Conservation (phyloP, 352 stramenopile genomes). For the Pythium graminicola region DNA sequence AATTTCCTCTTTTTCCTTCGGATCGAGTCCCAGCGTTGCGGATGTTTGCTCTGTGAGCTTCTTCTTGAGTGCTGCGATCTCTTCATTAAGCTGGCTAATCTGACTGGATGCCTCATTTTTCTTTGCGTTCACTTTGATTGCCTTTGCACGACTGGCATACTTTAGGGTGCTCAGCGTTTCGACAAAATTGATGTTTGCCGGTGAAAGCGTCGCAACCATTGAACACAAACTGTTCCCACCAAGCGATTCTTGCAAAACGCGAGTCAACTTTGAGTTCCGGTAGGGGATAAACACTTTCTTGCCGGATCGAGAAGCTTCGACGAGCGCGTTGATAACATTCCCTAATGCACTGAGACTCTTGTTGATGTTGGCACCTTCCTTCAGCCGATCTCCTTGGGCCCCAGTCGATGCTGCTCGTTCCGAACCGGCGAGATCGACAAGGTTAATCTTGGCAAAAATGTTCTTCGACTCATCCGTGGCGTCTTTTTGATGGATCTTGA, state of each 20-base stretch:
- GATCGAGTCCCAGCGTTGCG: conserved; percentile 54
- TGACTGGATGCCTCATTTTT: conserved; percentile 91
- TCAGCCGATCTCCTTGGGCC: conserved; percentile 84
- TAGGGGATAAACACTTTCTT: conserved; percentile 92
- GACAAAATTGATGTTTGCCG: conserved; percentile 92
- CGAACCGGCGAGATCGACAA: conserved; percentile 91
- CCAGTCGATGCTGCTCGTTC: conserved; percentile 89
- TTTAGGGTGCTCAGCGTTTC: conserved; percentile 95
- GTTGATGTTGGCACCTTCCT: conserved; percentile 94
- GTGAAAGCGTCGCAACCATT: conserved; percentile 93
- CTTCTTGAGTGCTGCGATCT: conserved; percentile 84
- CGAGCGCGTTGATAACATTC: conserved; percentile 92
- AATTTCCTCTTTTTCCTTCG: conserved; percentile 85
- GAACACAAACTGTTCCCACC: conserved; percentile 93
- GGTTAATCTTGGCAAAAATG: conserved; percentile 91
- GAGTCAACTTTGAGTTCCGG: conserved; percentile 92
- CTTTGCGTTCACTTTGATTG: conserved; percentile 91
- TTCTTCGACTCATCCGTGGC: conserved; percentile 75
- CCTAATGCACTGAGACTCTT: conserved; percentile 89
- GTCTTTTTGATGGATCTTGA: conserved; percentile 93
- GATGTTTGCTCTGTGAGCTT: conserved; percentile 77
- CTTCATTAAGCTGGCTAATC: conserved; percentile 87
- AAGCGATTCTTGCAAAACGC: conserved; percentile 88
- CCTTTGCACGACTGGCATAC: conserved; percentile 93
- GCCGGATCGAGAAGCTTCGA: conserved; percentile 65